Base-by-base conservation (phyloP, 2,329 filamentous ascomycete species). In the Hymenoscyphus fructigenus region DNA sequence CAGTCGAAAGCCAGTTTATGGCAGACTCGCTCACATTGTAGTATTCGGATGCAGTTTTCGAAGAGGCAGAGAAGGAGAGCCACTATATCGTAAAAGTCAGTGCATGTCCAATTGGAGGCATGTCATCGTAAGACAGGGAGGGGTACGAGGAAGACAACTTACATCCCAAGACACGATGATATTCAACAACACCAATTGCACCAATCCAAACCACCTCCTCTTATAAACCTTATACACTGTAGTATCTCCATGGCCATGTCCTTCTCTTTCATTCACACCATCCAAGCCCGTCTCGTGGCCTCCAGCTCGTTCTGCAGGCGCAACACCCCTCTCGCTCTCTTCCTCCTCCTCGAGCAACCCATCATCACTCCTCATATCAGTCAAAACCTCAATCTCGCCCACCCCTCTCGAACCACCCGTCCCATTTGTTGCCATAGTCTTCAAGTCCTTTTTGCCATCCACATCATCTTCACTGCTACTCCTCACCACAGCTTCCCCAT, bases 151-250 rank as follows among this genome's bases (percentile, higher is more conserved):
- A 29, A 60, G 36, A 32, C 32, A 47, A 88, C 92, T 83, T 84
- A 95, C 92, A 85, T 96, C 92, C 94, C 94, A 98, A 74, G 91
- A 96, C 53, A 97, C 90, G 66, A 98, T 87, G 63, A 97, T 89
- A 76, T 98, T 99, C 78, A 98, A 82, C 73, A 98, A 78, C 6
- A 93, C 90, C 74, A 98, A 79, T 78, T 97, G 91, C 26, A 85
- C 79, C 60, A 99, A 81, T 0, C 95, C 95, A 76, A 97, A 91
- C 88, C 92, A 99, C 56, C 95, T 85, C 74, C 92, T 85, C 79
- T 91, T 94, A 76, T 98, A 98, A 26, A 90, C 84, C 68, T 77
- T 81, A 72, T 82, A 85, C 62, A 70, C 71, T 3, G 57, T 60
- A 53, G 60, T 63, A 60, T 56, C 57, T 29, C 57, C 63, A 14